Base-by-base conservation (phyloP, 768 basidiomycete genomes). In the Boletus subparvulus region DNA sequence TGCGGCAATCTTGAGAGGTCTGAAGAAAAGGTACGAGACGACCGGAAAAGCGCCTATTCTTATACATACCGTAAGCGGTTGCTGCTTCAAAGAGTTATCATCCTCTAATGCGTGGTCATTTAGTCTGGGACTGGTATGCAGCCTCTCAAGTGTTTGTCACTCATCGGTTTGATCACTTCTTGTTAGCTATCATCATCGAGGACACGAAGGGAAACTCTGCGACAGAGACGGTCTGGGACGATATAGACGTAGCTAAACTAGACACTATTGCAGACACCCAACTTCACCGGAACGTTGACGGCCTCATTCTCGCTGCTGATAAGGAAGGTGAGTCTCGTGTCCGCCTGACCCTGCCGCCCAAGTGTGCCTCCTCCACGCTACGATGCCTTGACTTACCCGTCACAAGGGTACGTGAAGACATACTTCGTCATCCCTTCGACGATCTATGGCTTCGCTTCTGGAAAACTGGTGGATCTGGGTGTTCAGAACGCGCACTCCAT, bases 31-130 rank as follows among this genome's bases (percentile, higher is more conserved):
- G 21, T 68, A 77, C 47, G 71, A 75, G 35, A 64, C 59, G 21
- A 79, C 78, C 1, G 79, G 80, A 4, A 72, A 65, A 3, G 63
- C 68, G 2, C 77, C 84, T 6, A 74, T 77, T 54, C 73, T 83
- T 11, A 86, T 90, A 17, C 83, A 90, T 62, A 86, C 85, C 0
- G 87, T 85, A 61, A 61, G 84, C 69, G 2, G 6, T 26, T 19
- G 1, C 11, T 11, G 4, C 41, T 32, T 37, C 8, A 14, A 35
- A n/a, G 16, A 19, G 12, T 6, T 35, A 5, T 7, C 6, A 7
- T 35, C n/a, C 3, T n/a, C 40, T 54, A 9, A 64, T 5, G 3
- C 1, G n/a, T 21, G 28, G 9, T 14, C 6, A 2, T 26, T 7
- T 49, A 84, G 81, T 83, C 82, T 45, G 82, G 83, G 13, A 79